phyloP scores from a whole-genome alignment of 2,329 filamentous ascomycete genomes.

The Trichoderma asperellum region DNA sequence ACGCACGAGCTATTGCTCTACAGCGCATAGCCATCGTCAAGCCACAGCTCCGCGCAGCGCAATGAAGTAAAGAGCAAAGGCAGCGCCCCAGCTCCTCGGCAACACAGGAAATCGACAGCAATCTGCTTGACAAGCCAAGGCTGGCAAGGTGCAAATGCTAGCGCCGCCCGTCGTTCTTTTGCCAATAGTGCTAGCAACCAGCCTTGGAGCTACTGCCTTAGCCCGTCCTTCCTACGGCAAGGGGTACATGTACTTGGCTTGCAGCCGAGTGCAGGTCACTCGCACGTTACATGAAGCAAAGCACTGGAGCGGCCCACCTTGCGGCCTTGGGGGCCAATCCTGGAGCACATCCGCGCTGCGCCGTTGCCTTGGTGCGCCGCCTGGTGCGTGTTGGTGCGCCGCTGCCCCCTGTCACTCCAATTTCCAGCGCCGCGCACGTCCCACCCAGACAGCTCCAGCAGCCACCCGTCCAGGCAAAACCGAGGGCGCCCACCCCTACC shows the following conservation, averaged over 20 bases:
- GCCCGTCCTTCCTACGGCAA: constrained; percentile 11
- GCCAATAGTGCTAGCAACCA: neutral
- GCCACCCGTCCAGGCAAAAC: neutral
- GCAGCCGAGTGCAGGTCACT: constrained; percentile 21
- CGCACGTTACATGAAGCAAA: constrained; percentile 12
- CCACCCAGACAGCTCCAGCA: constrained; percentile 21
- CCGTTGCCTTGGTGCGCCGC: neutral
- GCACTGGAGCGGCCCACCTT: neutral
- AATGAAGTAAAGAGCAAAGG: neutral
- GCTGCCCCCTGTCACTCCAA: constrained; percentile 26
- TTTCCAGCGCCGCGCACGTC: constrained; percentile 31
- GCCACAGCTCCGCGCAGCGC: neutral
- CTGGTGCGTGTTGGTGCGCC: neutral
- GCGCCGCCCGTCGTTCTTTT: neutral
- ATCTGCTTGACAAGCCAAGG: neutral
- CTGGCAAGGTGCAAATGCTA: constrained; percentile 8
- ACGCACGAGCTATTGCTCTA: neutral
- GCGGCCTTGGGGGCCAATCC: neutral
- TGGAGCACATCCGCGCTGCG: constrained; percentile 8
- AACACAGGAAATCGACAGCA: neutral
- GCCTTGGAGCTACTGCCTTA: neutral
- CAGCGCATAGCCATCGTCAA: neutral
- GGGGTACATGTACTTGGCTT: constrained; percentile 5
- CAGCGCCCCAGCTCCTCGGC: neutral
- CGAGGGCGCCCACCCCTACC: neutral